These are phyloP conservation scores for Rhododendron williamsianum DNA, from an alignment of 148 eudicot species.

Conservation along the genomic window DNA sequence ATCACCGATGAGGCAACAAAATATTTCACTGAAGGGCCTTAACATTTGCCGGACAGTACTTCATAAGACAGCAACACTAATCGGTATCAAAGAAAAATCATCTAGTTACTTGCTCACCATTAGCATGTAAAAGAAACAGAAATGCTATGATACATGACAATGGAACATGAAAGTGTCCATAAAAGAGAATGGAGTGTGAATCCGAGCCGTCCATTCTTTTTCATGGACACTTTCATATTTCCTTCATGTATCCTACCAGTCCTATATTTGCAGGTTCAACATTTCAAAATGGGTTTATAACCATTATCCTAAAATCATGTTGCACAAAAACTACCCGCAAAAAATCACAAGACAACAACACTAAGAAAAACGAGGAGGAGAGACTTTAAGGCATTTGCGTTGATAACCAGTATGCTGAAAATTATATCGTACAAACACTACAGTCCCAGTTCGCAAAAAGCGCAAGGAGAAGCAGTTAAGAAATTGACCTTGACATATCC, in stretches of 20 bases:
- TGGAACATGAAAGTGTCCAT: too few relatives aligned
- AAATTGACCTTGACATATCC: conserved; percentile 54
- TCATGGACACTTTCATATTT: too few relatives aligned
- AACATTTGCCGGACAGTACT: neutral
- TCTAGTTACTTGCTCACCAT: neutral
- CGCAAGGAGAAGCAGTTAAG: conserved; percentile 36
- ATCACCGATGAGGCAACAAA: neutral
- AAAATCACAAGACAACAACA: neutral
- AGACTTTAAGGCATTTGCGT: conserved; percentile 50
- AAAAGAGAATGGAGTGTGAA: too few relatives aligned
- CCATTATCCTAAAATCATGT: neutral
- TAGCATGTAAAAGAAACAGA: neutral
- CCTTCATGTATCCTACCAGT: too few relatives aligned
- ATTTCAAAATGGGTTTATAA: neutral
- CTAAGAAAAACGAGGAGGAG: conserved; percentile 35
- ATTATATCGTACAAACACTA: neutral
- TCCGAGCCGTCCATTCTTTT: too few relatives aligned
- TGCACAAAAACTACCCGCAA: neutral
- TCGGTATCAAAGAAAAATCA: neutral
- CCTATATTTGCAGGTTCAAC: neutral
- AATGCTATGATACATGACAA: too few relatives aligned
- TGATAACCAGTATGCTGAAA: neutral
- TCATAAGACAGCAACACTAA: neutral
- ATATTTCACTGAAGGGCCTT: neutral
- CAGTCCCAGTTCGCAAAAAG: neutral